These are phyloP conservation scores for Epichloe brachyelytri DNA, from an alignment of 2,329 filamentous ascomycete genomes.

Conservation along the genomic window DNA sequence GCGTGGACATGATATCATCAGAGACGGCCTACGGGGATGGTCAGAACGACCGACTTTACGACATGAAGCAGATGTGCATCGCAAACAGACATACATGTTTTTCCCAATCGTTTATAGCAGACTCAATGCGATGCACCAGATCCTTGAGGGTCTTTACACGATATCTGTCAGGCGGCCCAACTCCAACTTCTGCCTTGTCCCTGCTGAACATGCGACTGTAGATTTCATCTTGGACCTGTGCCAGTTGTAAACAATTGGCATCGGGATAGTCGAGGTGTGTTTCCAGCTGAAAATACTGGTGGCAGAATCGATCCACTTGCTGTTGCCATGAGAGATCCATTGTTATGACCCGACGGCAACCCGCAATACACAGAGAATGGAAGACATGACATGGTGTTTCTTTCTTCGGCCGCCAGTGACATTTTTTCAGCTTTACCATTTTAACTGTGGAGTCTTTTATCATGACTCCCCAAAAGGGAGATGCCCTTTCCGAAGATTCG, in stretches of 20 bases:
- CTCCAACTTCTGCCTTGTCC: conserved; percentile 36
- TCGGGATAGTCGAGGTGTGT: conserved; percentile 51
- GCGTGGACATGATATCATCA: conserved; percentile 60
- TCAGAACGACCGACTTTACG: conserved; percentile 12
- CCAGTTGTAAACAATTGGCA: conserved; percentile 40
- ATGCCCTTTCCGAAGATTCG: neutral
- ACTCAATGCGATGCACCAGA: conserved; percentile 57
- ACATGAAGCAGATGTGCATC: neutral
- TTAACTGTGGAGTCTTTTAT: too few species aligned
- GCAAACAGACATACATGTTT: conserved; percentile 58
- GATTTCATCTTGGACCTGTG: conserved; percentile 52
- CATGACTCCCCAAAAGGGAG: neutral
- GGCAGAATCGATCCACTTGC: conserved; percentile 41
- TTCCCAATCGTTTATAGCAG: conserved; percentile 67
- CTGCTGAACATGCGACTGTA: conserved; percentile 55
- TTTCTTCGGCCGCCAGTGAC: neutral
- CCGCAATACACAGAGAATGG: neutral
- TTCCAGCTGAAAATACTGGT: conserved; percentile 71
- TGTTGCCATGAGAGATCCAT: conserved; percentile 1
- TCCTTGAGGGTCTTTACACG: conserved; percentile 60
- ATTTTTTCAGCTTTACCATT: neutral
- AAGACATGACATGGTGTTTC: neutral
- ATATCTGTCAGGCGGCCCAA: conserved; percentile 56
- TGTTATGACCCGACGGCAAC: neutral
- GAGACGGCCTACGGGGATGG: conserved; percentile 55